Base-by-base conservation (phyloP, 306 rosid species). In the Medicago truncatula region DNA sequence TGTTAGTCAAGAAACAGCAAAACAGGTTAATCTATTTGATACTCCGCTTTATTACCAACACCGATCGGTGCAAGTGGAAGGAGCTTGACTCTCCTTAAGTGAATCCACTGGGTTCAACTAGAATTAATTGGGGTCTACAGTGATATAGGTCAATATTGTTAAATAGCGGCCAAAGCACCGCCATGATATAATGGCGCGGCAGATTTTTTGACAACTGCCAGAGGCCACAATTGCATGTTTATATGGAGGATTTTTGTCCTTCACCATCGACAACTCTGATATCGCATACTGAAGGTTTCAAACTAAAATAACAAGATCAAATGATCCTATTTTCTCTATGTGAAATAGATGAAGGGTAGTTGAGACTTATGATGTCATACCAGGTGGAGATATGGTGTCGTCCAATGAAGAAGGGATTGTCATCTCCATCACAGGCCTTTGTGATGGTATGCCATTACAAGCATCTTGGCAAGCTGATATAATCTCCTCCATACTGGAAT, bases 351-450 rank as follows among this genome's bases (percentile, higher is more conserved):
- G 18, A 74, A 75, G 41, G 25, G 18, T 53, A 20, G 57, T 8
- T 65, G 63, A 75, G 53, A 46, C 9, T 53, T 46, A 46, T 46
- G 52, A 38, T 64, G 44, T 54, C 74, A 40, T 84, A 88, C 92
- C 96, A 21, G 88, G 88, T 77, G 92, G 91, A 77, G 96, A 86
- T 75, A 90, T 67, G 76, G 89, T 88, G 46, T 70, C 86, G 85
- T 90, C 96, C 70, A 90, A 79, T 16, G 82, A 78, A 63, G 96
- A 88, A 72, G 96, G 92, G 68, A 90, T 85, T 63, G 96, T 90
- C 92, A 90, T 90, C 83, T 90, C 96, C 36, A 88, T 88, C 63
- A 90, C 57, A 52, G 87, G 96, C 70, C 90, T 83, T 41, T 49
- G 72, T 12, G 96, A 90, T 28, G 96, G 90, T 58, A 84, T 76